Evolutionary conservation across 768 basidiomycete species (phyloP), one percentile per base, ranked within the genome.

Genomic region (Serpula lacrymans): DNA sequence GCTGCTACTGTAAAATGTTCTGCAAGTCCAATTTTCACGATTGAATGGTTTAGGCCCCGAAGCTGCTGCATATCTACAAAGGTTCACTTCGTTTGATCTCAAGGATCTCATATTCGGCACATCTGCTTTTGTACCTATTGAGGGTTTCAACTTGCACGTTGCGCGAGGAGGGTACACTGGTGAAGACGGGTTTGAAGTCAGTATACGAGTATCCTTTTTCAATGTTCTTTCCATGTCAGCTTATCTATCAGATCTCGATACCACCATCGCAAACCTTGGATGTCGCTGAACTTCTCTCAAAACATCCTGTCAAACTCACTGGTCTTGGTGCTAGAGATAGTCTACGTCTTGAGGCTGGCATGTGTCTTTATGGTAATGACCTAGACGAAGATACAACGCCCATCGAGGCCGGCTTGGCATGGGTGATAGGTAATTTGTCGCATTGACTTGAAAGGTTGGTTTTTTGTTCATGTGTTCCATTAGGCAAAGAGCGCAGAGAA

Each of bases 111-210:
- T 83, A 20, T 97, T 99, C 54, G 92, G 93, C 27, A 82, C 78
- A 46, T 84, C 88, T 14, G 84, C 86, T 0, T 91, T 80, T 56
- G 75, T 90, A 7, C 79, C 85, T 1, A 74, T 96, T 29, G 83
- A 84, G 43, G 59, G 62, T 14, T 55, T 66, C 43, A 54, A 61
- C 3, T 75, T 89, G 25, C 92, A 98, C 57, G 79, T 98, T 22
- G 88, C 92, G 6, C 81, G 96, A 12, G 90, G 92, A 21, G 96
- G 96, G 4, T 99, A 99, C 65, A 98, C 96, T 0, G 96, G 96
- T 9, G 96, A 99, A 65, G 96, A 99, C 62, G 96, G 96, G 0
- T 98, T 99, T 50, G 96, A 99, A 74, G 92, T 82, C 18, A 43
- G 67, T 45, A 48, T 44, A 20, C 18, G 22, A 33, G 34, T 35